A percentile compares a stretch with the other conserved stretches of the same genome.
Evolutionary conservation across 1,284 basidiomycete genomes (phyloP).

Genomic region (Rhodotorula glutinis): DNA sequence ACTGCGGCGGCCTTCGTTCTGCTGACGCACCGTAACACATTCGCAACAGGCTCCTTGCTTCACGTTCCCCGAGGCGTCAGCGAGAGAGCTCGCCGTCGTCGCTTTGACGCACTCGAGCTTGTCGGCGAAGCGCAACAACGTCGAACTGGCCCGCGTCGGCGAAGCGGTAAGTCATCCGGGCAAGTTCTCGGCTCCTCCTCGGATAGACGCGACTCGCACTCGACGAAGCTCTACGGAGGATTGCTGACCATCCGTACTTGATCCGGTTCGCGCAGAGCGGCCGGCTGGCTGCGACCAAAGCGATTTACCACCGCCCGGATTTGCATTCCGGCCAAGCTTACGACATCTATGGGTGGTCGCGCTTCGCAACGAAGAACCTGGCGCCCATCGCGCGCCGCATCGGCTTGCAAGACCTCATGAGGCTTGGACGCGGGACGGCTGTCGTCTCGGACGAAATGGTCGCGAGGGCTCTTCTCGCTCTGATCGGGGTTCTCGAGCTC

Average conservation of each 20-base stretch:
- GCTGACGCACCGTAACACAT: not conserved
- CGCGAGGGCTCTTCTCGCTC: not conserved
- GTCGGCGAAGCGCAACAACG: not conserved
- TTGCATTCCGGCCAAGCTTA: not conserved
- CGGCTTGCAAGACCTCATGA: conserved; percentile 3
- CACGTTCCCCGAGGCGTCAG: not conserved
- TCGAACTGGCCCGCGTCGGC: conserved; percentile 3
- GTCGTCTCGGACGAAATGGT: conserved; percentile 13
- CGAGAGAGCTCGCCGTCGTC: not conserved
- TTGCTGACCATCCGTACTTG: no score
- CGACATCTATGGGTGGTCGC: not conserved
- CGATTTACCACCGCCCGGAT: conserved; percentile 2
- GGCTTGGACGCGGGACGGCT: not conserved
- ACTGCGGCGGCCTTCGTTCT: not conserved
- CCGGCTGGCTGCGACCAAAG: not conserved
- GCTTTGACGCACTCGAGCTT: conserved; percentile 8
- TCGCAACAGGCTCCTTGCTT: conserved; percentile 2
- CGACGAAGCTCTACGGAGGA: no score
- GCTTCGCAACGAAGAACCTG: not conserved
- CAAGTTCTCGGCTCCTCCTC: no score
- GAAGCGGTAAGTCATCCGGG: not conserved
- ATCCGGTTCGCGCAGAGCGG: not conserved
- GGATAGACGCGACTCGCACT: no score
- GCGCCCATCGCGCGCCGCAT: not conserved
- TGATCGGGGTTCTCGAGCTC: conserved; percentile 8